Base-by-base conservation (phyloP, 2,329 filamentous ascomycete genomes). In the Ilyonectria mors-panacis region DNA sequence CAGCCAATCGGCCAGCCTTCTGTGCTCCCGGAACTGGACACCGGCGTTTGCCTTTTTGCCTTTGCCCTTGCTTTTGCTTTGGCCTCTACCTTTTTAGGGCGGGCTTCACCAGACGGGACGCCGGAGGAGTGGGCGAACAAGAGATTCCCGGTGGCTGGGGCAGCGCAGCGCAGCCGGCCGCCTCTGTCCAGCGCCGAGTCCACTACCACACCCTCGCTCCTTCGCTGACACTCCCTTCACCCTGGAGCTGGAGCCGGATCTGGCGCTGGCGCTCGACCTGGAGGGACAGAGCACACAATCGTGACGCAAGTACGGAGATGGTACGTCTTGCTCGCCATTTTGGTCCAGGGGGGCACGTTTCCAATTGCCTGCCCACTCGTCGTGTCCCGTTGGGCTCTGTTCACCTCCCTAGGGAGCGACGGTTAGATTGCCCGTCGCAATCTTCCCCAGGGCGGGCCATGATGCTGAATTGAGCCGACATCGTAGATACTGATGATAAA, bases 1-100 rank as follows among this genome's bases (percentile, higher is more conserved):
- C 42, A 42, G 19, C 45, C 63, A 65, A 65, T 64, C 51, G 42
- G 56, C 55, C 37, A 39, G 26, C 54, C 28, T 57, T 37, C 33
- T 60, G 26, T 51, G 57, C 35, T 48, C 37, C 51, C 63, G 57
- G 51, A 59, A 64, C 47, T n/a, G 23, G 23, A 54, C 33, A 35
- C 23, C 19, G 42, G 13, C 9, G 26, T 64, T 48, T 48, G 44
- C 53, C 28, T 39, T 48, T 48, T 48, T 48, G 44, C 53, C 28
- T 39, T 48, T 48, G 37, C 59, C 50, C 45, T 37, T 55, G 39
- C 50, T 28, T 62, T 42, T 56, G 51, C 50, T 21, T 48, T 13
- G 56, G 51, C 59, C n/a, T 47, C 59, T 21, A 37, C 19, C 33
- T 56, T 37, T 23, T 42, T 28, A 39, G 23, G 53, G 13, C 33